Evolutionary conservation across 192 early-diverging fungal species (phyloP).

Genomic region (Backusella tarrabulga): DNA sequence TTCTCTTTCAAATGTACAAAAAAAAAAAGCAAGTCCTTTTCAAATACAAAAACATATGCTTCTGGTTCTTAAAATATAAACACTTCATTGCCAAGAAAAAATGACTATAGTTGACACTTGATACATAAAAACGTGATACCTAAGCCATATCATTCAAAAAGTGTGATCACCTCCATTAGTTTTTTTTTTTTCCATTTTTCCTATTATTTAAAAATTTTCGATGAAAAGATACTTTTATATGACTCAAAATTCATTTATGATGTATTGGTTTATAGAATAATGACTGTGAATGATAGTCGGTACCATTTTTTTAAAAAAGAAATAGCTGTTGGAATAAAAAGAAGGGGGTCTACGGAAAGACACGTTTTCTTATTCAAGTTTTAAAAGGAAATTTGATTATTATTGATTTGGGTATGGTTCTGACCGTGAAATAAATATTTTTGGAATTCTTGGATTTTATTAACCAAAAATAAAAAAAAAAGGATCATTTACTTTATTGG

Average conservation of each 20-base stretch:
- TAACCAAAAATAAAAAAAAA: not conserved
- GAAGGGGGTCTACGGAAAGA: not conserved
- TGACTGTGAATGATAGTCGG: too few relatives aligned
- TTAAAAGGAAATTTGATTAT: not conserved
- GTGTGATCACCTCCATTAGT: not conserved
- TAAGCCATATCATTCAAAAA: not conserved
- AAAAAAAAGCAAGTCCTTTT: not conserved
- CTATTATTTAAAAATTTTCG: not conserved
- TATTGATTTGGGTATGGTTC: not conserved
- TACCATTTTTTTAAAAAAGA: not conserved
- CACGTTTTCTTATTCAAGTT: not conserved
- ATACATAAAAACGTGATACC: not conserved
- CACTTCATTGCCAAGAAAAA: not conserved
- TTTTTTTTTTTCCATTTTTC: not conserved
- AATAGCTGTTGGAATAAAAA: not conserved
- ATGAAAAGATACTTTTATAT: not conserved
- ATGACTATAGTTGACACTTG: not conserved
- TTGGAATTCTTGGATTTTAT: constrained; percentile 4
- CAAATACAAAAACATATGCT: not conserved
- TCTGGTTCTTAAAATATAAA: not conserved
- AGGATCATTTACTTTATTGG: not conserved
- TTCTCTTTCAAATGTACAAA: not conserved
- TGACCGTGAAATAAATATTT: not conserved
- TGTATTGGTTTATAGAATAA: too few relatives aligned
- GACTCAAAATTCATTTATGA: too few relatives aligned